A percentile compares a stretch with the other conserved stretches of the same genome.
These are phyloP conservation scores for Fusarium clavum DNA, from an alignment of 2,329 filamentous ascomycete species.

Conservation along the genomic window DNA sequence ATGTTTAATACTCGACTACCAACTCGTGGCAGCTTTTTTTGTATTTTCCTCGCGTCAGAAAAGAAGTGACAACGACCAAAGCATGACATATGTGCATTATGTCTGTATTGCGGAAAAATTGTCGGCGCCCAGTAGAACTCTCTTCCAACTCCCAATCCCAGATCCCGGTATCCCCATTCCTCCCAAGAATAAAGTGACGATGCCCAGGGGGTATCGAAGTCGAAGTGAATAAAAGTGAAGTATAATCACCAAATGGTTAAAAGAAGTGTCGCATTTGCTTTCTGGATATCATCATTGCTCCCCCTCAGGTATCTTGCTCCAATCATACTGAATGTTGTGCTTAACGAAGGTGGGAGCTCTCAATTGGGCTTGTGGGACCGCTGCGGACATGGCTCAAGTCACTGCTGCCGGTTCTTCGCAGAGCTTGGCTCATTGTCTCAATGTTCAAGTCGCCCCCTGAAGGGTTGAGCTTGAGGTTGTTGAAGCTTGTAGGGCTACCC, in stretches of 20 bases:
- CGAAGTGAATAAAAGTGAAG: constrained; percentile 40
- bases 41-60: constrained; percentile 33
- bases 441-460: constrained; percentile 78
- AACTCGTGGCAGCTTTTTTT: constrained; percentile 21
- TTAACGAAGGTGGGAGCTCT: constrained; percentile 52
- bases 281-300: constrained; percentile 35
- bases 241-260: constrained; percentile 33
- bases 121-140: constrained; percentile 44
- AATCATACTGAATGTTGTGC: background rate
- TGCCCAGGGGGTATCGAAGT: constrained; percentile 28
- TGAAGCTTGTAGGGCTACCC: constrained; percentile 71
- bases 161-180: constrained; percentile 43
- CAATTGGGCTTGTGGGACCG: constrained; percentile 68
- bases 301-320: constrained; percentile 2
- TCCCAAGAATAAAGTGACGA: constrained; percentile 38
- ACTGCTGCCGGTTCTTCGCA: constrained; percentile 85
- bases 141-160: constrained; percentile 50
- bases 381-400: constrained; percentile 73
- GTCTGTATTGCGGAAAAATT: constrained; percentile 31
- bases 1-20: constrained; percentile 12
- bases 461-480: constrained; percentile 56
- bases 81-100: constrained; percentile 35
- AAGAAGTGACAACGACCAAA: constrained; percentile 31
- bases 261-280: constrained; percentile 35
- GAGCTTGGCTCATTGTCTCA: constrained; percentile 92